Percentiles rank a stretch among this genome's conserved stretches.
Conservation (phyloP, 2,329 filamentous ascomycete genomes). For the Lasiodiplodia theobromae region DNA sequence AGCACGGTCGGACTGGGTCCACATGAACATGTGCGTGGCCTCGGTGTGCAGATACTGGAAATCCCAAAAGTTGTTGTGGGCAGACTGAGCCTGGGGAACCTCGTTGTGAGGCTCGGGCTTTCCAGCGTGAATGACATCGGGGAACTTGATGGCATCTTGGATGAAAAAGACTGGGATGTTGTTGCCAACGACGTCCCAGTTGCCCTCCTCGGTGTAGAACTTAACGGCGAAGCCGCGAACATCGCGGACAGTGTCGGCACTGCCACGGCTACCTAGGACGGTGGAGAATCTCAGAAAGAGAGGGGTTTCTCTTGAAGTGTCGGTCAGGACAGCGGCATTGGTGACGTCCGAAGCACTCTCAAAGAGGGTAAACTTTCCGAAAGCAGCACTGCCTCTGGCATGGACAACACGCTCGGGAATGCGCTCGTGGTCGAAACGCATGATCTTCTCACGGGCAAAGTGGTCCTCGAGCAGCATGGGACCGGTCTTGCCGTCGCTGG, state of each 20-base stretch:
- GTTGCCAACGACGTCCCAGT: slow-evolving; percentile 78
- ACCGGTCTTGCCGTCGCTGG: slow-evolving; percentile 68
- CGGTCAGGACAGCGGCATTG: slow-evolving; percentile 69
- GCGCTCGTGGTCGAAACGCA: slow-evolving; percentile 78
- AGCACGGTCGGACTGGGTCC: slow-evolving; percentile 76
- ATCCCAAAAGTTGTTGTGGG: slow-evolving; percentile 81
- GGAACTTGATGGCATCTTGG: slow-evolving; percentile 77
- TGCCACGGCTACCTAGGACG: slow-evolving; percentile 75
- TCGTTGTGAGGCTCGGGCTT: slow-evolving; percentile 77
- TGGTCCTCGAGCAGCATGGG: slow-evolving; percentile 75
- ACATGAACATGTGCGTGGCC: slow-evolving; percentile 80
- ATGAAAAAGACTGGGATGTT: slow-evolving; percentile 80
- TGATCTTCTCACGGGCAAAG: slow-evolving; percentile 76
- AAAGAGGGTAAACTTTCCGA: slow-evolving; percentile 71
- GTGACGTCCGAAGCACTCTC: slow-evolving; percentile 70
- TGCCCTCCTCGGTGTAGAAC: slow-evolving; percentile 79
- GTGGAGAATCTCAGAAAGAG: slow-evolving; percentile 81
- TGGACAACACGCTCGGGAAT: slow-evolving; percentile 74
- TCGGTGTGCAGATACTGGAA: slow-evolving; percentile 73
- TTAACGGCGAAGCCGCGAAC: slow-evolving; percentile 81
- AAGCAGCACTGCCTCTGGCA: slow-evolving; percentile 69
- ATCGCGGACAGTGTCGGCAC: slow-evolving; percentile 83
- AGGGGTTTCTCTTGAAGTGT: slow-evolving; percentile 71
- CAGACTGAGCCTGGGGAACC: slow-evolving; percentile 73
- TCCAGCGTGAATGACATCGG: slow-evolving; percentile 67